A percentile compares a stretch with the other conserved stretches of the same genome.
These are phyloP conservation scores for Cruciata laevipes DNA, from an alignment of 257 asterid genomes.

Conservation along the genomic window DNA sequence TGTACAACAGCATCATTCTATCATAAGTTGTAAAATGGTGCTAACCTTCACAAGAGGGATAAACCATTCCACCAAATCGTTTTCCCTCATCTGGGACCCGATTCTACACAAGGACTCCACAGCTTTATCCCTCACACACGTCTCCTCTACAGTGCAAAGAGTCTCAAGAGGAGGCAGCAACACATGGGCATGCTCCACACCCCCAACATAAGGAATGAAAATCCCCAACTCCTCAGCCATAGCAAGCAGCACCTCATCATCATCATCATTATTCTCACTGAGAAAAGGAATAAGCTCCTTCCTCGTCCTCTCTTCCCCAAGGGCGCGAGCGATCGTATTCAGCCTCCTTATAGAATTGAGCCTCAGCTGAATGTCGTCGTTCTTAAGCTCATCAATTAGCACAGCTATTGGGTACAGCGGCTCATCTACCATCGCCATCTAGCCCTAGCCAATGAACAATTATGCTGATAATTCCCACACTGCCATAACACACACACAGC, in stretches of 20 bases:
- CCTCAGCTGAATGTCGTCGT: conserved; percentile 80
- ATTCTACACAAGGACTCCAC: conserved; percentile 87
- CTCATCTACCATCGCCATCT: conserved; percentile 87
- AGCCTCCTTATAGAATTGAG: conserved; percentile 78
- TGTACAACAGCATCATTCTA: too few relatives aligned
- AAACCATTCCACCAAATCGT: conserved; percentile 67
- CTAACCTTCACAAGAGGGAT: conserved; percentile 84
- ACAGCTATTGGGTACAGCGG: conserved; percentile 96
- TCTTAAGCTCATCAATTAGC: conserved; percentile 84
- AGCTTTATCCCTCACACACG: conserved; percentile 93
- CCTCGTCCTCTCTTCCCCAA: conserved; percentile 89
- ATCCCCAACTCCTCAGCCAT: conserved; percentile 96
- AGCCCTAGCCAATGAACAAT: conserved; percentile 12
- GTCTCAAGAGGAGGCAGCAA: conserved; percentile 87
- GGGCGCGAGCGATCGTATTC: conserved; percentile 93
- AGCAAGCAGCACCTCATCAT: conserved; percentile 86
- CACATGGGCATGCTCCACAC: conserved; percentile 84
- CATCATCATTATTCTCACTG: conserved; percentile 92
- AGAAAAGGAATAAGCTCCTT: conserved; percentile 82
- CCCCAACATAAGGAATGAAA: conserved; percentile 92
- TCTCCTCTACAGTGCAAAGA: conserved; percentile 87
- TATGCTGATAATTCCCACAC: neutral
- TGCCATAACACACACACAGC: neutral
- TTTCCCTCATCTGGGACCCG: conserved; percentile 93
- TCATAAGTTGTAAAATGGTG: conserved; percentile 6